Conservation (phyloP, 2,329 filamentous ascomycete genomes). For the Rhynchosporium agropyri region DNA sequence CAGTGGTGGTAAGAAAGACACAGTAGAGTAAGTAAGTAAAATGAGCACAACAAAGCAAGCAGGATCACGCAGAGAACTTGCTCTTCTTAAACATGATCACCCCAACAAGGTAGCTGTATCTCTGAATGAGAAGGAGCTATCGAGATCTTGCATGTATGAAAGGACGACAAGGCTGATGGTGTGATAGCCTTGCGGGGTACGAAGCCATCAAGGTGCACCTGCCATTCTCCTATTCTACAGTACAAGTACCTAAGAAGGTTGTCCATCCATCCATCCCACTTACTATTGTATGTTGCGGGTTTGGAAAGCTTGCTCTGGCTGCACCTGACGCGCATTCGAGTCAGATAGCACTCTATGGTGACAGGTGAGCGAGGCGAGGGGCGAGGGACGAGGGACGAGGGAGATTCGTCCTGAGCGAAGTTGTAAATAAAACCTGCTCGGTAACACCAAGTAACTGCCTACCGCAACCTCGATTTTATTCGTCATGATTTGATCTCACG, state of each 20-base stretch:
- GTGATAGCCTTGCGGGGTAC: constrained; percentile 7
- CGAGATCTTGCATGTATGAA: constrained; percentile 12
- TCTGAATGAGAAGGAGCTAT: constrained; percentile 14
- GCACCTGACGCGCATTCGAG: no score
- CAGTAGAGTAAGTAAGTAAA: constrained; percentile 14
- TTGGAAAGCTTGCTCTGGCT: not conserved
- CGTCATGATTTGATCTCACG: no score
- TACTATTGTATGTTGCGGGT: not conserved
- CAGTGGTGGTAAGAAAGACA: not conserved
- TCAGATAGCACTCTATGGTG: no score
- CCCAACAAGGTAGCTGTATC: constrained; percentile 13
- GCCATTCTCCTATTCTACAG: not conserved
- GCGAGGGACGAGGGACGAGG: no score
- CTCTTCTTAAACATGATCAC: not conserved
- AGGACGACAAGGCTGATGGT: constrained; percentile 23
- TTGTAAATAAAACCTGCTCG: no score
- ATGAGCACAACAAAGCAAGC: not conserved
- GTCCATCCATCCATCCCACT: not conserved
- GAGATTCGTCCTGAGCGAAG: no score
- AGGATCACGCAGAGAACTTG: not conserved
- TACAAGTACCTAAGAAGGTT: not conserved
- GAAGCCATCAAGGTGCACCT: constrained; percentile 22
- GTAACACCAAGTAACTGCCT: no score
- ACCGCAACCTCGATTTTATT: no score
- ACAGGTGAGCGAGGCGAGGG: no score